phyloP scores from a whole-genome alignment of 148 eudicot species.

The Arbutus unedo region DNA sequence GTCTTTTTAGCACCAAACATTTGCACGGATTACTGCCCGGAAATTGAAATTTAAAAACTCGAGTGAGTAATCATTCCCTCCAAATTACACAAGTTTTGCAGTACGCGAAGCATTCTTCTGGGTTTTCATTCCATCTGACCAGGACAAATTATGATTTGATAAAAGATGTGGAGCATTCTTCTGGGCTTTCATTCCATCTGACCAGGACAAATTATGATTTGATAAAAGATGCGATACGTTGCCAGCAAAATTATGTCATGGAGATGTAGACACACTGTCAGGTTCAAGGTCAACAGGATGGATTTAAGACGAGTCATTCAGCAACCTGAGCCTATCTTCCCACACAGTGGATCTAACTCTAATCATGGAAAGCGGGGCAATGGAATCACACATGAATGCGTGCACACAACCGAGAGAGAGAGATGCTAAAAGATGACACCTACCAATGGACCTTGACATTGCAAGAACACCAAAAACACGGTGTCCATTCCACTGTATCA shows the following conservation, averaged over 20 bases:
- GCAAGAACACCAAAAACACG: constrained; percentile 76
- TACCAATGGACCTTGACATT: constrained; percentile 74
- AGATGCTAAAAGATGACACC: constrained; percentile 17
- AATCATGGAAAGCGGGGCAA: background rate
- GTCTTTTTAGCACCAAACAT: background rate
- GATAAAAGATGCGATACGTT: background rate
- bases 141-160: background rate
- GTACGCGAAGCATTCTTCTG: background rate
- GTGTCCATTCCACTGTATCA: constrained; percentile 67
- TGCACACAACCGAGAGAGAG: background rate
- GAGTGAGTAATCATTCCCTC: background rate
- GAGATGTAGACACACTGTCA: no score
- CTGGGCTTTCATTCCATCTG: constrained; percentile 1
- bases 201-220: background rate
- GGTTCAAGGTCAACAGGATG: background rate
- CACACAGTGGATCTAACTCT: background rate
- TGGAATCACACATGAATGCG: background rate
- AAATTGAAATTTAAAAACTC: background rate
- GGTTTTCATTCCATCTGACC: constrained; percentile 1
- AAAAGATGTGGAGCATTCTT: background rate
- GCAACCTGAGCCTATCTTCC: background rate
- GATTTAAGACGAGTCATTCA: background rate
- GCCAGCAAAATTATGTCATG: background rate
- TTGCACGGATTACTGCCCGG: background rate
- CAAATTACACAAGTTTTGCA: background rate